Conservation (phyloP, 116 monocot genomes). For the Phalaenopsis hybrid region DNA sequence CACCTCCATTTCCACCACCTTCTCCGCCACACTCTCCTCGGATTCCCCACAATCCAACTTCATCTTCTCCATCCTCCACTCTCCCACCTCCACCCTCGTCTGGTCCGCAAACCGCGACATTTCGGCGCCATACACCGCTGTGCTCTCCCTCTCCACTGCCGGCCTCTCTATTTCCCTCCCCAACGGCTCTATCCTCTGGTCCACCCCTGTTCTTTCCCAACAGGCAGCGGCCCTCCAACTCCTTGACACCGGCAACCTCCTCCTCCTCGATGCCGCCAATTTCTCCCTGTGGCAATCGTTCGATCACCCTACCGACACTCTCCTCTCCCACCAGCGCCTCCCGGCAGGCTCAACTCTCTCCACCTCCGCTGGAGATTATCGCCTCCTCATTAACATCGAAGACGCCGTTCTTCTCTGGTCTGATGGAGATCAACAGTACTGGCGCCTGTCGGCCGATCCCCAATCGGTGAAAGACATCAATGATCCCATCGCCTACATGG, state of each 20-base stretch:
- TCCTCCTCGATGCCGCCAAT: slow-evolving; percentile 45
- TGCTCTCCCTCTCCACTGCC: slow-evolving; percentile 31
- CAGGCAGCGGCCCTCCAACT: slow-evolving; percentile 41
- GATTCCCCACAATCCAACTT: slow-evolving; percentile 36
- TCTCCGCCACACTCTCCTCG: slow-evolving; percentile 31
- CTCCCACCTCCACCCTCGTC: slow-evolving; percentile 26
- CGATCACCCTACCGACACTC: slow-evolving; percentile 60
- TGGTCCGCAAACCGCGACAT: slow-evolving; percentile 66
- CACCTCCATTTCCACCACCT: slow-evolving; percentile 38
- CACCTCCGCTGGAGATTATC: slow-evolving; percentile 38
- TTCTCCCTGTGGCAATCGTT: slow-evolving; percentile 75
- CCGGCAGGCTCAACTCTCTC: slow-evolving; percentile 29
- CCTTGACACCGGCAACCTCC: slow-evolving; percentile 65
- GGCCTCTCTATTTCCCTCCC: slow-evolving; percentile 40
- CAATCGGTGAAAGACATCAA: slow-evolving; percentile 29
- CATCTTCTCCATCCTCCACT: slow-evolving; percentile 59
- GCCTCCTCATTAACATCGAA: slow-evolving; percentile 23
- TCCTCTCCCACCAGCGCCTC: slow-evolving; percentile 58
- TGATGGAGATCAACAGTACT: slow-evolving; percentile 36
- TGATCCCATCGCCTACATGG: slow-evolving; percentile 30
- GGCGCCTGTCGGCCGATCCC: slow-evolving; percentile 46
- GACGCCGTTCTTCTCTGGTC: slow-evolving; percentile 47
- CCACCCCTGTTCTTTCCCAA: slow-evolving; percentile 41
- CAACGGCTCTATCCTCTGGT: slow-evolving; percentile 40
- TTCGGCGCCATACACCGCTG: slow-evolving; percentile 27